Conservation (phyloP, 2,329 filamentous ascomycete genomes). For the Xylariales sp. region DNA sequence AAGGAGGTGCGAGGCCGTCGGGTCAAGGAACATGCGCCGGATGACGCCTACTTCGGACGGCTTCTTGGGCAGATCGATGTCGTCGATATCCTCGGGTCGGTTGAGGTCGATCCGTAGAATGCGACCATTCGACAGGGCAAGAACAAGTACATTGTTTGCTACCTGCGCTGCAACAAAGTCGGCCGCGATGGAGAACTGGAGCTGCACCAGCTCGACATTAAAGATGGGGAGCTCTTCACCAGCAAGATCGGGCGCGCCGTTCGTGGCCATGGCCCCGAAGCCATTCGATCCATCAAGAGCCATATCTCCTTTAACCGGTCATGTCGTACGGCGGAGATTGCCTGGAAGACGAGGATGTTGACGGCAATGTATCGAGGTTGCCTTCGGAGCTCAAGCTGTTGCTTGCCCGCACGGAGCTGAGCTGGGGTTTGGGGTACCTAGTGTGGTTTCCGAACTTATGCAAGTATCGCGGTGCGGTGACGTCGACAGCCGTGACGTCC, state of each 20-base stretch:
- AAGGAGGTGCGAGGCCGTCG: conserved; percentile 89
- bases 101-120: conserved; percentile 93
- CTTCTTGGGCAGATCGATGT: conserved; percentile 95
- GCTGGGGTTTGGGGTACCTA: not conserved
- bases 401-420: not conserved
- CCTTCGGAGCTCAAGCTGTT: not conserved
- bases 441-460: no score
- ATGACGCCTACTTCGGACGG: conserved; percentile 88
- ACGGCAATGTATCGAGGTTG: not conserved
- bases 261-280: conserved; percentile 16
- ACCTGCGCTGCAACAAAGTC: conserved; percentile 96
- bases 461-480: no score
- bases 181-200: conserved; percentile 90
- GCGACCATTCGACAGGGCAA: conserved; percentile 86
- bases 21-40: conserved; percentile 93
- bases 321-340: conserved; percentile 3
- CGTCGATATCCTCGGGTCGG: conserved; percentile 91
- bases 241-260: conserved; percentile 51
- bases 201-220: conserved; percentile 84
- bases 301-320: conserved; percentile 8
- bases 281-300: conserved; percentile 12
- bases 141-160: conserved; percentile 91
- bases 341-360: no score
- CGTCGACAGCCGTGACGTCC: no score
- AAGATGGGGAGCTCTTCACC: conserved; percentile 78